Evolutionary conservation across 768 basidiomycete genomes (phyloP).

Genomic region (Chalciporus piperatus): DNA sequence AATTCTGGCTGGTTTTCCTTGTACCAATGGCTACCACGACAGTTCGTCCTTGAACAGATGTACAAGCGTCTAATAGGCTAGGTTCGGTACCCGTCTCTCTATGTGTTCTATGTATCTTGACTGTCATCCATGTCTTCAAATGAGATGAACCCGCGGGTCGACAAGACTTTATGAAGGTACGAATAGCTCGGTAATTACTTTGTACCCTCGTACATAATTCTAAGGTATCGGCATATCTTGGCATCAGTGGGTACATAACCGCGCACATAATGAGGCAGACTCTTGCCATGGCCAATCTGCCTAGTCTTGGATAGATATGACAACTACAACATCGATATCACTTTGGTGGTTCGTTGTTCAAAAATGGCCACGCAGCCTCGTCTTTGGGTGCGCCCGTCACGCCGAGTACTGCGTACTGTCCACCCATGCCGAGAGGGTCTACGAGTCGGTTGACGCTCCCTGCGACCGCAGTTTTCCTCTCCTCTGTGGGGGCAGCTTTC

Average conservation of each 20-base stretch:
- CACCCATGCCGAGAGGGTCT: constrained; percentile 82
- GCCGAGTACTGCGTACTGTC: constrained; percentile 80
- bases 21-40: constrained; percentile 24
- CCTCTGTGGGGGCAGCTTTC: constrained; percentile 45
- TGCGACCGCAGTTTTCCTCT: constrained; percentile 51
- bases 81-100: too few species aligned
- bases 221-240: too few species aligned
- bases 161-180: too few species aligned
- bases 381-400: constrained; percentile 26
- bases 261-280: too few species aligned
- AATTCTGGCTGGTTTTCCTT: constrained; percentile 26
- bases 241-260: too few species aligned
- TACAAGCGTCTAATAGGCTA: constrained; percentile 18
- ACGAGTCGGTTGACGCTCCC: constrained; percentile 69
- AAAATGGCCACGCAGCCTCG: constrained; percentile 32
- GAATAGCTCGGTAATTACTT: too few species aligned
- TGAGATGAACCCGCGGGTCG: too few species aligned
- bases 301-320: too few species aligned
- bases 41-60: constrained; percentile 18
- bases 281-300: too few species aligned
- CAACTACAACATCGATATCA: too few species aligned
- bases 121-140: not conserved
- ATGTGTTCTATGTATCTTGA: constrained; percentile 5
- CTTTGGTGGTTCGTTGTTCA: constrained; percentile 1
- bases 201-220: too few species aligned